Conservation (phyloP, 768 basidiomycete species). For the Leccinum pellstonianum region DNA sequence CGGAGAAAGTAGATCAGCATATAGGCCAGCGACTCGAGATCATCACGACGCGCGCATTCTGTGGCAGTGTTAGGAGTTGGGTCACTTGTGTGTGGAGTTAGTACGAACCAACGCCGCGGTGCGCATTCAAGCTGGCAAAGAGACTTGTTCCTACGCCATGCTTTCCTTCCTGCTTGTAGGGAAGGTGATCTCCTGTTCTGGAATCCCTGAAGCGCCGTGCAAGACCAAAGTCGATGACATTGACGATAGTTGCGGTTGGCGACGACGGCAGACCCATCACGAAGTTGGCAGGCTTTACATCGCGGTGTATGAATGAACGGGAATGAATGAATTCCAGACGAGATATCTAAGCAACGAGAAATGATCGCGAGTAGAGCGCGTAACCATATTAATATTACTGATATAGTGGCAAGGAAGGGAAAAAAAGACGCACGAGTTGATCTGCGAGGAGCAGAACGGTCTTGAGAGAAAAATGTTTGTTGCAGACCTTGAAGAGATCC, state of each 20-base stretch:
- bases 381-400: slow-evolving; percentile 10
- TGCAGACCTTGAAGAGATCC: slow-evolving; percentile 85
- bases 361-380: slow-evolving; percentile 21
- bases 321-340: slow-evolving; percentile 97
- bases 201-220: slow-evolving; percentile 76
- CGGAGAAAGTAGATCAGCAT: slow-evolving; percentile 82
- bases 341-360: slow-evolving; percentile 60
- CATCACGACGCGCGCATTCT: slow-evolving; percentile 78
- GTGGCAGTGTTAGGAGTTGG: background rate
- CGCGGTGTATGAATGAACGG: slow-evolving; percentile 91
- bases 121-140: slow-evolving; percentile 74
- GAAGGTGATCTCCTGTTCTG: slow-evolving; percentile 62
- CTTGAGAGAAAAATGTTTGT: slow-evolving; percentile 91
- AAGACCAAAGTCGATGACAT: slow-evolving; percentile 89
- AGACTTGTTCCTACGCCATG: slow-evolving; percentile 79
- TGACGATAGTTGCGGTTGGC: slow-evolving; percentile 69
- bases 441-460: slow-evolving; percentile 92
- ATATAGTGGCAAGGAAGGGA: background rate
- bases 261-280: slow-evolving; percentile 77
- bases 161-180: slow-evolving; percentile 67
- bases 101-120: slow-evolving; percentile 67
- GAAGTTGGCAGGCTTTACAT: slow-evolving; percentile 99
- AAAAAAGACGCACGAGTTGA: slow-evolving; percentile 69
- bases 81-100: background rate
- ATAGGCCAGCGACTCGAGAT: slow-evolving; percentile 77